Base-by-base conservation (phyloP, 345 rosid species). In the Aquilaria malaccensis region DNA sequence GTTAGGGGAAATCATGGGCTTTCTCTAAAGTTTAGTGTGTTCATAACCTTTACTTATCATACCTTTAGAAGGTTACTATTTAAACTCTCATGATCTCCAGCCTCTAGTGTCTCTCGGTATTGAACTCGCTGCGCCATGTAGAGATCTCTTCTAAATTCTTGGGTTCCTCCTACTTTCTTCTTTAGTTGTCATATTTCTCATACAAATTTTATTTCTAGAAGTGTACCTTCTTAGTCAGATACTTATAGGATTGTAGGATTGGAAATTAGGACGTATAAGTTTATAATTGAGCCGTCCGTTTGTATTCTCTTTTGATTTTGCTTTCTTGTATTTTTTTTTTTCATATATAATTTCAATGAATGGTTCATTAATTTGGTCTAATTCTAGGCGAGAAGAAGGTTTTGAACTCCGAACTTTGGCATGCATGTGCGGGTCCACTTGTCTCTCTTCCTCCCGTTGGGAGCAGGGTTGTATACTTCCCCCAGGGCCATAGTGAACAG, bases 401-500 rank as follows among this genome's bases (percentile, higher is more conserved):
- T 61, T 77, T 95, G 67, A 91, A 95, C 79, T 85, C 98, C 50
- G 99, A 95, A 73, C 94, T 95, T 31, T 95, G 99, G 99, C 99
- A 95, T 73, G 99, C 98, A 49, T 95, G 99, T 79, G 99, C 99
- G 52, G 99, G 99, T 65, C 99, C 99, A 72, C 91, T 95, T 69
- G 99, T 95, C 62, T 88, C 98, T 12, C 73, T 95, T 41, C 98
- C 99, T 64, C 88, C 85, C 46, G 74, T 85, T 52, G 98, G 99
- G 69, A 88, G 96, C 81, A 87, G 99, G 65, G 99, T 88, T 66
- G 99, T 95, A 60, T 95, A 95, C 78, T 95, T 95, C 62, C 90
- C 99, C 4, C 99, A 91, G 73, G 99, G 99, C 67, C 99, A 95
- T 70, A 95, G 99, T 46, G 99, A 95, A 80, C 99, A 95, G 96